Percentiles rank a stretch among this genome's conserved stretches.
Evolutionary conservation across 345 rosid genomes (phyloP).

Genomic region (Aethionema arabicum): DNA sequence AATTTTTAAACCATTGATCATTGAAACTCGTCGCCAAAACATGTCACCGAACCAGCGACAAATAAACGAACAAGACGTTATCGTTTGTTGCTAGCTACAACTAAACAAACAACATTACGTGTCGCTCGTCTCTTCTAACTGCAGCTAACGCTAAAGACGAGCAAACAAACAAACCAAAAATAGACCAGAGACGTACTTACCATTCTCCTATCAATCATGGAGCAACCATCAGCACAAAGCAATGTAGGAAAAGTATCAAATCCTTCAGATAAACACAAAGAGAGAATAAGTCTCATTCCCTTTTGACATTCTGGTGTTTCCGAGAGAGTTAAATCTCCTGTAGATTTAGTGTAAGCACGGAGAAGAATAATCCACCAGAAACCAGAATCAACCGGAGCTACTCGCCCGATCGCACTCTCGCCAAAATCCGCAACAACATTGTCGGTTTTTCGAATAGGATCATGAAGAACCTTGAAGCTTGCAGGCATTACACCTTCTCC

Average conservation of each 20-base stretch:
- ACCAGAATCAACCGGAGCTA: slow-evolving; percentile 90
- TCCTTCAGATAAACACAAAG: slow-evolving; percentile 79
- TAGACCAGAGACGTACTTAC: slow-evolving; percentile 37
- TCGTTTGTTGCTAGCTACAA: no score
- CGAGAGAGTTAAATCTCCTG: slow-evolving; percentile 68
- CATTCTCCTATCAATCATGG: slow-evolving; percentile 93
- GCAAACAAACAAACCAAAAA: background rate
- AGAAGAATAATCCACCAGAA: slow-evolving; percentile 96
- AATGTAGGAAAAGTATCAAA: slow-evolving; percentile 86
- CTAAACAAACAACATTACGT: no score
- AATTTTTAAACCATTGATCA: no score
- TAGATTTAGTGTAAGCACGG: slow-evolving; percentile 85
- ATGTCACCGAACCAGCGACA: no score
- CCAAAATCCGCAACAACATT: slow-evolving; percentile 84
- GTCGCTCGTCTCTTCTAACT: no score
- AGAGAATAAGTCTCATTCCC: slow-evolving; percentile 73
- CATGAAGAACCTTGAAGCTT: slow-evolving; percentile 86
- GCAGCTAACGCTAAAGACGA: background rate
- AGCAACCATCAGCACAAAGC: slow-evolving; percentile 90
- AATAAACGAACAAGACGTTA: no score
- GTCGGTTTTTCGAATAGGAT: slow-evolving; percentile 62
- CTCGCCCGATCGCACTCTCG: slow-evolving; percentile 88
- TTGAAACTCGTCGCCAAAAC: no score
- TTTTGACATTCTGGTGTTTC: slow-evolving; percentile 82
- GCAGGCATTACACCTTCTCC: slow-evolving; percentile 96